Base-by-base conservation (phyloP, 1,284 basidiomycete species). In the Ceratobasidium sp. region DNA sequence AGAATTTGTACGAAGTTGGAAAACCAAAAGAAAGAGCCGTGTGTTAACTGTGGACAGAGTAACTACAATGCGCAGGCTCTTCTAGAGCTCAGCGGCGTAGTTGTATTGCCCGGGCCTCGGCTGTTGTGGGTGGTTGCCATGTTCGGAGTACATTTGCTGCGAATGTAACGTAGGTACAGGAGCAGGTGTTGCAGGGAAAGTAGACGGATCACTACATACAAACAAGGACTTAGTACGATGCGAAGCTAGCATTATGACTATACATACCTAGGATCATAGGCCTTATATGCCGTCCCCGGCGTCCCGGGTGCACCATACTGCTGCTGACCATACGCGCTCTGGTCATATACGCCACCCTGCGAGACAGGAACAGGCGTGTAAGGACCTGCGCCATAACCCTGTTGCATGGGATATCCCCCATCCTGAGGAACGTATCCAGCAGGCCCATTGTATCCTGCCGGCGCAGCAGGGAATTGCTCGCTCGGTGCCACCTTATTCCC, bases 241-340 rank as follows among this genome's bases (percentile, higher is more conserved):
- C 50, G 27, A 41, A 60, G 24, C 19, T 60, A 44, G 22, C n/a
- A 19, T 19, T 44, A 41, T 8, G 50, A 22, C 8, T 11, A 72
- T 24, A 24, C 69, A 17, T 36, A 60, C 69, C 69, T 72, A 2
- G 69, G 69, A 22, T 72, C 69, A 72, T 72, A 72, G 14, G 69
- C 56, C 47, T 56, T 72, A 24, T 51, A 60, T 11, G 41, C 24
- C 17, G 56, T 72, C 11, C 50, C 56, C 7, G 69, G 54, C 3
- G 69, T 72, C 1, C 36, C 29, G 1, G 69, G 66, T 11, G 22
- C 51, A 45, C 36, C 69, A 69, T 69, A 69, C n/a, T 44, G 45
- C 44, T 64, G 62, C 31, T 19, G 8, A 19, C 62, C 47, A 29
- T 47, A 15, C 27, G 17, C 15, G 15, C 48, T 24, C 29, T 54